Percentiles rank a stretch among this genome's conserved stretches.
Conservation (phyloP, 2,329 filamentous ascomycete species). For the Septoria petroselini region DNA sequence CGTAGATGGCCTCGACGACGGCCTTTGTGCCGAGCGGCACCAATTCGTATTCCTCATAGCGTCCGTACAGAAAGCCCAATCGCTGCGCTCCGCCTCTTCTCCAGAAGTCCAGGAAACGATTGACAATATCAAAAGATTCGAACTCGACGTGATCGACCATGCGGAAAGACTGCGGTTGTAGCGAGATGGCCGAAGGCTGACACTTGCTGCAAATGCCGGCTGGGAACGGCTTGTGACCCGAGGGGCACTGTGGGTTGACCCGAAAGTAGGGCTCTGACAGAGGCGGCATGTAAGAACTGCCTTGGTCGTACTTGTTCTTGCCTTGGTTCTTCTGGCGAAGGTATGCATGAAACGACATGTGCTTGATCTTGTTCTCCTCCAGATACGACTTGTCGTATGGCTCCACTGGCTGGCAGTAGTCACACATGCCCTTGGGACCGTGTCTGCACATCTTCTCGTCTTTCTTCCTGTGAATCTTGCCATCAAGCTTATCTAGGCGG, state of each 20-base stretch:
- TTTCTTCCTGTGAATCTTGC: conserved; percentile 75
- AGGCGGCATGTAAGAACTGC: conserved; percentile 92
- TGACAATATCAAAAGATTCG: conserved; percentile 75
- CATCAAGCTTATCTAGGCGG: conserved; percentile 77
- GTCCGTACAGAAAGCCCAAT: conserved; percentile 85
- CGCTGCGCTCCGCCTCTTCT: conserved; percentile 78
- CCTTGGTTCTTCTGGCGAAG: conserved; percentile 92
- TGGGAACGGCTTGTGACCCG: conserved; percentile 88
- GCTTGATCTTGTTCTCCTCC: conserved; percentile 96
- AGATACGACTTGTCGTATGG: conserved; percentile 89
- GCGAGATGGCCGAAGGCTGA: conserved; percentile 91
- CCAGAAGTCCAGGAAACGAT: conserved; percentile 91
- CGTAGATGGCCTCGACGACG: conserved; percentile 94
- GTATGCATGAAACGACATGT: conserved; percentile 92
- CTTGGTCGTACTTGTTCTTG: conserved; percentile 92
- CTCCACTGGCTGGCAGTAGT: conserved; percentile 96
- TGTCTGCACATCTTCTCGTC: conserved; percentile 91
- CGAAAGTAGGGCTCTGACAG: conserved; percentile 89
- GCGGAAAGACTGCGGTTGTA: conserved; percentile 89
- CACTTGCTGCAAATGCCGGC: conserved; percentile 98
- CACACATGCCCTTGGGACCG: conserved; percentile 96
- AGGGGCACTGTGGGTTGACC: conserved; percentile 83
- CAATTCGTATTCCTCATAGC: conserved; percentile 84
- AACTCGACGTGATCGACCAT: conserved; percentile 99
- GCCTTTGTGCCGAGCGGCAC: conserved; percentile 93